Evolutionary conservation across 1,139 yeast genomes (phyloP).

Genomic region (Saccharomyces hybrid): DNA sequence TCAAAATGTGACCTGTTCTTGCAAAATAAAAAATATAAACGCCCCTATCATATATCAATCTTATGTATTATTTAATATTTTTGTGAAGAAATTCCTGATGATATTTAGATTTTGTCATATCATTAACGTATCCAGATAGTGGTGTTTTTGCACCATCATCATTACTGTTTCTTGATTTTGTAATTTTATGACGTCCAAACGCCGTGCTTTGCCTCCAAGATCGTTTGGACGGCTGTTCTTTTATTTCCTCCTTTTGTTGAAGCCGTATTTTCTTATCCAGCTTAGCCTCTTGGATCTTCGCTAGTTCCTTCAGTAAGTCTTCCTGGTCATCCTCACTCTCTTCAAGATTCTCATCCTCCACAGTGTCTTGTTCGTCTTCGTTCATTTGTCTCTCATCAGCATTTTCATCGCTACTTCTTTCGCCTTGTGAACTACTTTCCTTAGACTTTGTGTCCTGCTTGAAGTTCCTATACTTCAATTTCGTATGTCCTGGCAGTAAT

Average conservation of each 20-base stretch:
- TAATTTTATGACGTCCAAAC: constrained; percentile 32
- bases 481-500: constrained; percentile 61
- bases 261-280: constrained; percentile 31
- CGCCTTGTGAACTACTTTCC: constrained; percentile 9
- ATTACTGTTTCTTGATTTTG: constrained; percentile 35
- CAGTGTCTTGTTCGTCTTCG: constrained; percentile 11
- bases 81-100: constrained; percentile 66
- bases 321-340: constrained; percentile 33
- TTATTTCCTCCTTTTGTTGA: constrained; percentile 32
- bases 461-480: constrained; percentile 43
- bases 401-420: constrained; percentile 10
- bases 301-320: constrained; percentile 46
- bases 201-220: constrained; percentile 52
- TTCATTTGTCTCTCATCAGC: constrained; percentile 17
- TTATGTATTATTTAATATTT: constrained; percentile 41
- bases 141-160: constrained; percentile 18
- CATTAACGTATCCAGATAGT: constrained; percentile 45
- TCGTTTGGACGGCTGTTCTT: constrained; percentile 38
- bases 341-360: constrained; percentile 15
- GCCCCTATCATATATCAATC: neutral
- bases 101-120: constrained; percentile 58
- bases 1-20: neutral
- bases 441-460: constrained; percentile 6
- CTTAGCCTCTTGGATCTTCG: constrained; percentile 43
- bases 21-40: neutral